These are phyloP conservation scores for Tylopilus sp. DNA, from an alignment of 768 basidiomycete genomes.

Conservation along the genomic window DNA sequence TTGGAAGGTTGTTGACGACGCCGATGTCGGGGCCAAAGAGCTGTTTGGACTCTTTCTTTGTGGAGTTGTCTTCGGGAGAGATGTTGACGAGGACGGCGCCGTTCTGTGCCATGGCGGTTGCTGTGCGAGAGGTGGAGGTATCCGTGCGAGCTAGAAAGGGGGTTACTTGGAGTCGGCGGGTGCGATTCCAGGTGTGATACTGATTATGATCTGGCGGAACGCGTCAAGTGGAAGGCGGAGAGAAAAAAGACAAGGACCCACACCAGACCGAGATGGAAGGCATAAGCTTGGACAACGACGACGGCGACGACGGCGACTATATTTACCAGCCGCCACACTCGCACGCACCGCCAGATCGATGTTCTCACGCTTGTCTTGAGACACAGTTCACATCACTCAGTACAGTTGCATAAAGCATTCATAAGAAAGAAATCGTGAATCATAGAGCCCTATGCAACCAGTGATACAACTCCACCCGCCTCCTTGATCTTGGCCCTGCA, in stretches of 20 bases:
- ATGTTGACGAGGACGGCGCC: slow-evolving; percentile 29
- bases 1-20: slow-evolving; percentile 60
- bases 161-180: slow-evolving; percentile 47
- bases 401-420: background rate
- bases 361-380: background rate
- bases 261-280: slow-evolving; percentile 38
- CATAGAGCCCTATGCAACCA: slow-evolving; percentile 68
- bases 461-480: slow-evolving; percentile 90
- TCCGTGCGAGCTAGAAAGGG: slow-evolving; percentile 51
- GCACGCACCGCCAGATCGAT: background rate
- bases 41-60: slow-evolving; percentile 57
- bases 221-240: background rate
- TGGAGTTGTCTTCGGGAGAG: slow-evolving; percentile 10
- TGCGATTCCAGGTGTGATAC: slow-evolving; percentile 57
- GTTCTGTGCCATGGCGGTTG: slow-evolving; percentile 47
- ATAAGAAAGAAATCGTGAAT: background rate
- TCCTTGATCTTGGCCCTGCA: slow-evolving; percentile 80
- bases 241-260: slow-evolving; percentile 19
- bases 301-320: slow-evolving; percentile 5
- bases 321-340: background rate
- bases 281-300: slow-evolving; percentile 14
- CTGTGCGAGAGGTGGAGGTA: slow-evolving; percentile 44
- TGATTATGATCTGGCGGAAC: slow-evolving; percentile 42
- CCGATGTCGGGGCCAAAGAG: slow-evolving; percentile 93
- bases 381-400: background rate